Conservation (phyloP, 2,329 filamentous ascomycete species). For the Cryphonectria parasitica region DNA sequence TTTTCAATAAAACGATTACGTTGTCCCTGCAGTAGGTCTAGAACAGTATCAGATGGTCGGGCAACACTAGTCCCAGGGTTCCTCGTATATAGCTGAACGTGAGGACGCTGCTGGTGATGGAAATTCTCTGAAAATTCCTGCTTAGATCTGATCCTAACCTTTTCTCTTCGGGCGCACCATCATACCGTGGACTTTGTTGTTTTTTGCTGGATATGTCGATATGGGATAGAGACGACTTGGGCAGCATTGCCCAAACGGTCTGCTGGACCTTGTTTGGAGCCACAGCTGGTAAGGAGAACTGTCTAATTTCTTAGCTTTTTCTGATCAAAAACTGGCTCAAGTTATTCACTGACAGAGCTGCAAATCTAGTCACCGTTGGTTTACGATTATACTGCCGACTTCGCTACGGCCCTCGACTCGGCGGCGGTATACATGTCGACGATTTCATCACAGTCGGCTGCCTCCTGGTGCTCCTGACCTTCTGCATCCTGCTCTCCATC, state of each 20-base stretch:
- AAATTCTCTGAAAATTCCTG: neutral
- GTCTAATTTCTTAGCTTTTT: too few relatives aligned
- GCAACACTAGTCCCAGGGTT: neutral
- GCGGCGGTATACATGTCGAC: constrained; percentile 36
- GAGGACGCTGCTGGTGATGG: neutral
- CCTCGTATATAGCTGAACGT: neutral
- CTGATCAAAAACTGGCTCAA: neutral
- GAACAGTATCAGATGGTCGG: neutral
- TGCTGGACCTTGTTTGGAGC: constrained; percentile 33
- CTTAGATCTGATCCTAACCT: neutral
- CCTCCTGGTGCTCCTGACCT: constrained; percentile 35
- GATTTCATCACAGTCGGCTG: constrained; percentile 39
- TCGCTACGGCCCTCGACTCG: constrained; percentile 27
- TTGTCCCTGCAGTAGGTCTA: neutral
- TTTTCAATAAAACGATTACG: neutral
- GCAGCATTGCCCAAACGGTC: constrained; percentile 16
- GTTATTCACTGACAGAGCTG: constrained; percentile 8
- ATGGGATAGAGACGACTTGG: constrained; percentile 23
- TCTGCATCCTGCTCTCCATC: constrained; percentile 38
- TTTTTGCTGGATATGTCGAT: constrained; percentile 19
- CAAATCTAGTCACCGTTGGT: constrained; percentile 32
- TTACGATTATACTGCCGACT: constrained; percentile 36
- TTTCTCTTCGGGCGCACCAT: neutral
- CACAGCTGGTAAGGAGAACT: constrained; percentile 29
- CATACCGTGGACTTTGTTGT: neutral